phyloP scores from a whole-genome alignment of 108 stramenopile genomes.

The Bacterosira constricta region DNA sequence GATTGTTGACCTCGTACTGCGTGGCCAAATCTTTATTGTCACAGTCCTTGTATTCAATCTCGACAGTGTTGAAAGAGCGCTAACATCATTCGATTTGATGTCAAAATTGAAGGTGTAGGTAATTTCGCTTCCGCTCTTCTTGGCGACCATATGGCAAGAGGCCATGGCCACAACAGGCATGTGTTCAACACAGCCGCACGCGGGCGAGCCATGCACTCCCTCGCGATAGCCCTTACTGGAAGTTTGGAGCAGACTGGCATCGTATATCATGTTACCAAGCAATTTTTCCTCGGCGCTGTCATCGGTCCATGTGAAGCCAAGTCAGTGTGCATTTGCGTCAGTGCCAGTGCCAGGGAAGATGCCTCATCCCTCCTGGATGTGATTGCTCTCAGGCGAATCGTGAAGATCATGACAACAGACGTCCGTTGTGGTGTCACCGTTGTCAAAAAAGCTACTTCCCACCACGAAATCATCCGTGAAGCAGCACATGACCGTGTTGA shows the following conservation, averaged over 20 bases:
- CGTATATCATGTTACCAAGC: slow-evolving; percentile 30
- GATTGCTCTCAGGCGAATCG: slow-evolving; percentile 32
- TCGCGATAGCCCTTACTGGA: slow-evolving; percentile 32
- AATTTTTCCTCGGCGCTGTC: neutral
- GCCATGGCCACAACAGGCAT: slow-evolving; percentile 28
- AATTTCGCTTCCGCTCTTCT: neutral
- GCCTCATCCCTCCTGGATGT: slow-evolving; percentile 31
- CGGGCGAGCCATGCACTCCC: slow-evolving; percentile 48
- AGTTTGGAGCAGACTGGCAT: slow-evolving; percentile 25
- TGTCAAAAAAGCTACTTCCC: neutral
- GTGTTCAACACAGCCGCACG: slow-evolving; percentile 52
- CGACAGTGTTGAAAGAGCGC: slow-evolving; percentile 19
- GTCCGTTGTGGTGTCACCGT: slow-evolving; percentile 14
- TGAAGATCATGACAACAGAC: slow-evolving; percentile 36
- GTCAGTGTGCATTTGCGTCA: slow-evolving; percentile 29
- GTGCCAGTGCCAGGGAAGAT: slow-evolving; percentile 15
- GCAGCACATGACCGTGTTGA: slow-evolving; percentile 46
- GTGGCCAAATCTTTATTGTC: slow-evolving; percentile 3
- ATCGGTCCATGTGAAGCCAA: slow-evolving; percentile 38
- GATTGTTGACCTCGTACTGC: slow-evolving; percentile 14
- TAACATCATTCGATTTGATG: slow-evolving; percentile 7
- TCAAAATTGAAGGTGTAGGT: slow-evolving; percentile 15
- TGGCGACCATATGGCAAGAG: slow-evolving; percentile 5
- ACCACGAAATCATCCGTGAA: slow-evolving; percentile 22
- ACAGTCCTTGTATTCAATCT: slow-evolving; percentile 13